Base-by-base conservation (phyloP, 73 alveolate species). In the Uronychia setigera region DNA sequence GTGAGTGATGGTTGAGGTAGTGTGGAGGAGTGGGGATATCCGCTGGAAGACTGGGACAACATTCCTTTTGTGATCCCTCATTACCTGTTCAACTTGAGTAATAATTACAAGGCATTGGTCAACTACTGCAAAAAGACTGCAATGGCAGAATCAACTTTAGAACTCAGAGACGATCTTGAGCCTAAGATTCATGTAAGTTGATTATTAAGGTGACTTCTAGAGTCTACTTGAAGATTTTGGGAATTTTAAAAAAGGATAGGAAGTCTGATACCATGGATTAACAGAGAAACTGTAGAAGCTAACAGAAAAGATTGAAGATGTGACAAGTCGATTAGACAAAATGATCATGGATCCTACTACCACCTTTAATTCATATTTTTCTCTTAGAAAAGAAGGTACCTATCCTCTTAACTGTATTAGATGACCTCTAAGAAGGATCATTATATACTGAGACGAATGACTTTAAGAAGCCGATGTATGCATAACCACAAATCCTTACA, bases 31-130 rank as follows among this genome's bases (percentile, higher is more conserved):
- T n/a, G n/a, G n/a, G n/a, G n/a, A n/a, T n/a, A n/a, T n/a, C n/a
- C n/a, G n/a, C 67, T 46, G 67, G 67, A 5, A 11, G 67, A 46
- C 67, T 46, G 67, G 67, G 67, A 46, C 67, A 46, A 46, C 67
- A 46, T 46, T 19, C 67, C 67, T 19, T 46, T 46, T 19, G 67
- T 46, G 19, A 46, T 46, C 67, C 67, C 67, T 5, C 67, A 46
- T 46, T 11, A 5, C n/a, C n/a, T 46, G n/a, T 19, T 46, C 67
- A 11, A 5, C 67, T 11, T 46, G 5, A 5, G 19, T 19, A 46
- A 46, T 19, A 5, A 46, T 11, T 19, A 11, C 67, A 46, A 46
- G 67, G 67, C 67, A 11, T 19, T 46, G 67, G 67, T 46, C n/a
- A 5, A 11, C 19, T 19, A 46, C 67, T 46, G 67, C 67, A 46